Evolutionary conservation across 1,139 yeast genomes (phyloP).

Genomic region (Magnusiomyces sp.): DNA sequence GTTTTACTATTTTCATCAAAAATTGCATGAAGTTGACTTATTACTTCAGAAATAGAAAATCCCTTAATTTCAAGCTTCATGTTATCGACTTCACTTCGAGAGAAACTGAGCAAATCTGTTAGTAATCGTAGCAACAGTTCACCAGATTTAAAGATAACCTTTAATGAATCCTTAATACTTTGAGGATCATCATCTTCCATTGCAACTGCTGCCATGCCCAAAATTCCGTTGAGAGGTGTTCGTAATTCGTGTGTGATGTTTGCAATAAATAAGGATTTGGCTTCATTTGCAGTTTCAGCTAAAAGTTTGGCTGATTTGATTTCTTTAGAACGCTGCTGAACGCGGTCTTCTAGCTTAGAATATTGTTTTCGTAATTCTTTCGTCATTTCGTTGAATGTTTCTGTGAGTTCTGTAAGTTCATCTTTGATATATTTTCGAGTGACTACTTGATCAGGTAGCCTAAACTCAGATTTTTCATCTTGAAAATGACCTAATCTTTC

Average conservation of each 20-base stretch:
- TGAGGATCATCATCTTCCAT: constrained; percentile 70
- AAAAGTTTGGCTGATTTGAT: constrained; percentile 44
- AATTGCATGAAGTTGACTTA: constrained; percentile 77
- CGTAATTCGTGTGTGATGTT: constrained; percentile 88
- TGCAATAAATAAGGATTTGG: constrained; percentile 87
- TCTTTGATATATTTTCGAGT: constrained; percentile 44
- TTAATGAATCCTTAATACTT: constrained; percentile 63
- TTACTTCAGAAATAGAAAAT: constrained; percentile 63
- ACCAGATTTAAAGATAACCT: constrained; percentile 77
- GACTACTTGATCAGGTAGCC: constrained; percentile 29
- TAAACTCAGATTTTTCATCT: constrained; percentile 18
- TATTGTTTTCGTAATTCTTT: constrained; percentile 83
- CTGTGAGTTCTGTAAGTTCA: constrained; percentile 82
- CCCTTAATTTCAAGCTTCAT: constrained; percentile 73
- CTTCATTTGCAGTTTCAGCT: constrained; percentile 71
- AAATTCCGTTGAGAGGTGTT: constrained; percentile 85
- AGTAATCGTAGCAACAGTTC: constrained; percentile 75
- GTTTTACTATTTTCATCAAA: constrained; percentile 77
- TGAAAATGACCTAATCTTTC: neutral
- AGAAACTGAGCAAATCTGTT: constrained; percentile 78
- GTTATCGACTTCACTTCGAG: constrained; percentile 67
- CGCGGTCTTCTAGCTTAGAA: constrained; percentile 77
- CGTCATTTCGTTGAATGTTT: constrained; percentile 88
- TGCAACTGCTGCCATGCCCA: constrained; percentile 90
- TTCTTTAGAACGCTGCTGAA: constrained; percentile 74